phyloP scores from a whole-genome alignment of 306 rosid species.

The Gastrolobium bilobum region DNA sequence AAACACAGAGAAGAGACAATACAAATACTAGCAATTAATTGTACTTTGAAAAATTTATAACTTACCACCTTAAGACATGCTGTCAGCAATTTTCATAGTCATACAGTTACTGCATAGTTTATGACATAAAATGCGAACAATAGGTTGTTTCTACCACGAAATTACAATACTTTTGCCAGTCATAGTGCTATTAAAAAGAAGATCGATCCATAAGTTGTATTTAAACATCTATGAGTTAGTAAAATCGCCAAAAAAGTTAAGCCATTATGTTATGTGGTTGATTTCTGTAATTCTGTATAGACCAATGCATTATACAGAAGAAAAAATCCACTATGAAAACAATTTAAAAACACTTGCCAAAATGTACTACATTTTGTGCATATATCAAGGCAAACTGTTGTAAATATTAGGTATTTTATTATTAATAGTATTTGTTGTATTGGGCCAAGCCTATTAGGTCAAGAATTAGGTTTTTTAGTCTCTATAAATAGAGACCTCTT shows the following conservation, averaged over 20 bases:
- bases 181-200: constrained; percentile 3
- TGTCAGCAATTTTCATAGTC: neutral
- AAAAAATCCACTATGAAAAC: constrained; percentile 7
- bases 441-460: no score
- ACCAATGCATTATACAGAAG: neutral
- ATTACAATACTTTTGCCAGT: neutral
- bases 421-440: no score
- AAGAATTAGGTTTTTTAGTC: no score
- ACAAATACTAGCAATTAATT: neutral
- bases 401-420: no score
- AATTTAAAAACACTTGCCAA: constrained; percentile 21
- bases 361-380: constrained; percentile 23
- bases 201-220: neutral
- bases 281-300: neutral
- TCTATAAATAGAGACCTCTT: no score
- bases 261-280: neutral
- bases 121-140: neutral
- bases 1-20: neutral
- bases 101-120: neutral
- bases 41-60: neutral
- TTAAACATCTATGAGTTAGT: neutral
- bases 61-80: neutral
- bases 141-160: constrained; percentile 2
- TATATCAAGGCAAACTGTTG: constrained; percentile 24
- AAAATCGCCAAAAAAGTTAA: constrained; percentile 10